A percentile compares a stretch with the other conserved stretches of the same genome.
phyloP scores from a whole-genome alignment of 2,329 filamentous ascomycete species.

The Ascochyta clinopodiicola region DNA sequence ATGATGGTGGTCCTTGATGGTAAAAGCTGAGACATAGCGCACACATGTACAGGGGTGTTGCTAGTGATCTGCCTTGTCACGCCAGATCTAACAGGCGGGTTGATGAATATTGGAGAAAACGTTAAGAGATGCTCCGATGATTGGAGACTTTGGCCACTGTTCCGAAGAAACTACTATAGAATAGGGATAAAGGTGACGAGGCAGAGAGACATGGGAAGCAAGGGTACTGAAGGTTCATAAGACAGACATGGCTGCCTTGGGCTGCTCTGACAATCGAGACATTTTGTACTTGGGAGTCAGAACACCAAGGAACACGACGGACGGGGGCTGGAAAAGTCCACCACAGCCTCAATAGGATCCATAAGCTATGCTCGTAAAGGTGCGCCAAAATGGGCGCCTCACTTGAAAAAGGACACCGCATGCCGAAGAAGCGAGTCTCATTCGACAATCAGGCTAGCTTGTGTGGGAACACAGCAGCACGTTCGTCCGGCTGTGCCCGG shows the following conservation, averaged over 20 bases:
- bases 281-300: constrained; percentile 11
- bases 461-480: constrained; percentile 14
- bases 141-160: constrained; percentile 5
- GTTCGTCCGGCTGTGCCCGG: constrained; percentile 10
- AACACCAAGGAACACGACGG: constrained; percentile 23
- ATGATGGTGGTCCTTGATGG: constrained; percentile 22
- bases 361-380: constrained; percentile 18
- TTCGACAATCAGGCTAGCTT: constrained; percentile 8
- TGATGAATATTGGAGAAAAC: constrained; percentile 20
- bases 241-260: constrained; percentile 11
- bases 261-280: constrained; percentile 15
- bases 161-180: constrained; percentile 5
- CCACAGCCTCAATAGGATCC: constrained; percentile 17
- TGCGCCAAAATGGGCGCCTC: constrained; percentile 14
- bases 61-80: constrained; percentile 22
- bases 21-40: constrained; percentile 28
- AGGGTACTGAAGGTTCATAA: constrained; percentile 6
- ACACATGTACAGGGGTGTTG: constrained; percentile 25
- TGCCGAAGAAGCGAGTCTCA: constrained; percentile 13
- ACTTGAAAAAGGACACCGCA: constrained; percentile 13
- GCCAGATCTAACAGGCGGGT: constrained; percentile 19
- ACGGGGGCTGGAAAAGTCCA: constrained; percentile 18
- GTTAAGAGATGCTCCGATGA: constrained; percentile 1
- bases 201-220: constrained; percentile 9
- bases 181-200: constrained; percentile 11